Base-by-base conservation (phyloP, 345 rosid species). In the Fremontodendron californicum region DNA sequence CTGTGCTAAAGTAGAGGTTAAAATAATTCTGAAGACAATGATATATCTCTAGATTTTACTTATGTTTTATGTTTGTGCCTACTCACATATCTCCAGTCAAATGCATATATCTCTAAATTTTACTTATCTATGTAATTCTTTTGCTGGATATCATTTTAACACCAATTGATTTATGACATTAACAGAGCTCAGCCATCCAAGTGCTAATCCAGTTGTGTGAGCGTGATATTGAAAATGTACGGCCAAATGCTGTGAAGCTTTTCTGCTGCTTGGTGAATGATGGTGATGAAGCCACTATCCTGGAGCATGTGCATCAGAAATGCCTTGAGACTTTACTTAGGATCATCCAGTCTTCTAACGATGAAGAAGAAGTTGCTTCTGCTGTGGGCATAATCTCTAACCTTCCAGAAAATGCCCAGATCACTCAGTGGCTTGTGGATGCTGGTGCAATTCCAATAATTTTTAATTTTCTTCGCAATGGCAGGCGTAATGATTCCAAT, bases 221-320 rank as follows among this genome's bases (percentile, higher is more conserved):
- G 85, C 71, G 60, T 9, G 85, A 80, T 29, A 68, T 78, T 67
- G 69, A 75, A 60, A 73, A 78, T 65, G 90, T 89, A 29, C 86
- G 90, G 73, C 82, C 81, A 77, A 88, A 87, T 82, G 92, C 91
- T 52, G 89, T 91, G 84, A 89, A 89, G 82, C 81, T 91, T 78
- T 82, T 88, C 63, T 77, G 82, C 79, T 88, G 82, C 83, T 78
- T 91, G 84, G 85, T 81, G 27, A 85, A 88, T 75, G 89, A 82
- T 71, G 79, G 84, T 54, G 86, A 84, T 54, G 84, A 87, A 82
- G 87, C 82, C 71, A 80, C 75, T 73, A 83, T 91, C 49, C 40
- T 58, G 69, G 90, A 89, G 79, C 87, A 88, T 79, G 88, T 88
- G 58, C 72, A 61, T 48, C 81, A 82, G 84, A 83, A 70, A 74